Percentiles rank a stretch among this genome's conserved stretches.
Evolutionary conservation across 176 grass and related monocot genomes (phyloP).

Genomic region (Carex scoparia): DNA sequence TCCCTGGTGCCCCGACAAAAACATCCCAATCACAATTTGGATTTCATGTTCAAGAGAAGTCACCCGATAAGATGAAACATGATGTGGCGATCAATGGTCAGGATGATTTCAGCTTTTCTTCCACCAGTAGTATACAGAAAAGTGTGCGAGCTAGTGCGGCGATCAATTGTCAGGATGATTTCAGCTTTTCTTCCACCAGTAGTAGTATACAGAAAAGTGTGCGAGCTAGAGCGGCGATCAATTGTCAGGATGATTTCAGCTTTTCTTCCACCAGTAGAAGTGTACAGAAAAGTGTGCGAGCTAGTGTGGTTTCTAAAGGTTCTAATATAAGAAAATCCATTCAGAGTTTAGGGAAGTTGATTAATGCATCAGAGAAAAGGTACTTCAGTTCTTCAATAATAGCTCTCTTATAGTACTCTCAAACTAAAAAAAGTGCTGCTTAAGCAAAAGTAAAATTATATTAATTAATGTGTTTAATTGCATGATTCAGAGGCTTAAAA

Average conservation of each 20-base stretch:
- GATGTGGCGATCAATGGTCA: conserved; percentile 16
- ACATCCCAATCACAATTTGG: conserved; percentile 37
- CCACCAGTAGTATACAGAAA: conserved; percentile 33
- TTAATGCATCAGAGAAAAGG: conserved; percentile 75
- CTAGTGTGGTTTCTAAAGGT: conserved; percentile 49
- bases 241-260: conserved; percentile 23
- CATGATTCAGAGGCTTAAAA: background rate
- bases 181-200: conserved; percentile 35
- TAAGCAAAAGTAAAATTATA: background rate
- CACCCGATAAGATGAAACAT: conserved; percentile 38
- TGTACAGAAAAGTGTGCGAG: conserved; percentile 27
- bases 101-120: conserved; percentile 31
- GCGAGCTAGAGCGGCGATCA: conserved; percentile 9
- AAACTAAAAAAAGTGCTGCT: conserved; percentile 13
- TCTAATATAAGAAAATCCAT: conserved; percentile 82
- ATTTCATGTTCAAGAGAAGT: conserved; percentile 38
- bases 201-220: conserved; percentile 27
- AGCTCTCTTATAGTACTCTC: background rate
- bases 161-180: conserved; percentile 21
- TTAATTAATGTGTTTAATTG: background rate
- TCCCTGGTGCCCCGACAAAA: conserved; percentile 27
- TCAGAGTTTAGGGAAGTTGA: conserved; percentile 77
- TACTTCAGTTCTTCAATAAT: conserved; percentile 16
- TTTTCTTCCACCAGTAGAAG: conserved; percentile 34
- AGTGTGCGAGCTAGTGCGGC: conserved; percentile 12